phyloP scores from a whole-genome alignment of 768 basidiomycete species.

The Mycena albidolilacea region DNA sequence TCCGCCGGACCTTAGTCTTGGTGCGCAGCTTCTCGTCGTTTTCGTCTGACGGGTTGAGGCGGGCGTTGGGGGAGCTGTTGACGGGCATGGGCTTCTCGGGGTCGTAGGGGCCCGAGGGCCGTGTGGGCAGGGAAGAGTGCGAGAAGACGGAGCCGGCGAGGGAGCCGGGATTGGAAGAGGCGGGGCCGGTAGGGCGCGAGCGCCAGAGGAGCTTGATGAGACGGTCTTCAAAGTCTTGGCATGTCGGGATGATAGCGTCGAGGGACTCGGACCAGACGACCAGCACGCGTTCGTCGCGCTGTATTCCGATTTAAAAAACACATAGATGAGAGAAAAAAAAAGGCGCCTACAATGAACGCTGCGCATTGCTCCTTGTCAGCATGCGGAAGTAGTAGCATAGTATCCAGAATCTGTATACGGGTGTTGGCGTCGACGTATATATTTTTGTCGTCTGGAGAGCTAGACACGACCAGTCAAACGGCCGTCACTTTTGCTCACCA shows the following conservation, averaged over 20 bases:
- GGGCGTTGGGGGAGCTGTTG: neutral
- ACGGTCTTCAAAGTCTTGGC: constrained; percentile 81
- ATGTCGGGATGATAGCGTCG: constrained; percentile 82
- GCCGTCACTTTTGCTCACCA: constrained; percentile 58
- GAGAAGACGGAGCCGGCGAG: constrained; percentile 44
- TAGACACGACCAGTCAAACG: constrained; percentile 43
- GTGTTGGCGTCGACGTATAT: constrained; percentile 87
- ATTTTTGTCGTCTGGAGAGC: constrained; percentile 67
- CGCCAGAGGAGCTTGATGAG: constrained; percentile 89
- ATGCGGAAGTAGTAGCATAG: constrained; percentile 81
- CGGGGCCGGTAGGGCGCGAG: constrained; percentile 56
- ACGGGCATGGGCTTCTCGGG: constrained; percentile 46
- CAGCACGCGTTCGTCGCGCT: constrained; percentile 88
- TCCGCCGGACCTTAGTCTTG: constrained; percentile 57
- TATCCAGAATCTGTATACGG: constrained; percentile 88
- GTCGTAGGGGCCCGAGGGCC: constrained; percentile 44
- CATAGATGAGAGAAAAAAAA: neutral
- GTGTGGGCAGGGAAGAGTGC: constrained; percentile 44
- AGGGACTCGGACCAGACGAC: constrained; percentile 89
- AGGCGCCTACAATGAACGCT: constrained; percentile 82
- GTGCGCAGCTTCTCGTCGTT: constrained; percentile 27
- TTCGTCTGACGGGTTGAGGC: neutral
- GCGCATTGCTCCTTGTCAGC: constrained; percentile 91
- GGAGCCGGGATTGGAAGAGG: constrained; percentile 43
- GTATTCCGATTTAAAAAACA: neutral